Base-by-base conservation (phyloP, 2,329 filamentous ascomycete genomes). In the Venturia asperata region DNA sequence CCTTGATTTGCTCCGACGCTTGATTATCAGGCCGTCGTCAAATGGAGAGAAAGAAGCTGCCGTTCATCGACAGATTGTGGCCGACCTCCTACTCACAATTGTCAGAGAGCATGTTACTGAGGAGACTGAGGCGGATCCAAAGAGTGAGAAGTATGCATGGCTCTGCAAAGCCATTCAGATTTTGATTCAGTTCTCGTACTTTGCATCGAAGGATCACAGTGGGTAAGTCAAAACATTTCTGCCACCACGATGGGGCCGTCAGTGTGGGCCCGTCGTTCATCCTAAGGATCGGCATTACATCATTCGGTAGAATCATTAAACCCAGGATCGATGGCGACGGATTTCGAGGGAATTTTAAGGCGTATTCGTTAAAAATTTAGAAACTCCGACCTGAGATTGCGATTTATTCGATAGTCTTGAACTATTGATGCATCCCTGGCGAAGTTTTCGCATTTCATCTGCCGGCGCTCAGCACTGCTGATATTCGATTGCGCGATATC, bases 51-150 rank as follows among this genome's bases (percentile, higher is more conserved):
- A 77, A 67, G 72, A 75, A 27, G 78, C 79, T 62, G 77, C 80
- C 37, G 74, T 75, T 9, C 78, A 74, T 68, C 76, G 83, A 67
- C 78, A 81, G 65, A 76, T 76, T 34, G 74, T 84, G 42, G 81
- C 82, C 19, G 81, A 83, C 67, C 72, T 84, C 64, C 75, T 86
- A 7, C 72, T 84, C n/a, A 77, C 76, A 11, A 77, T 81, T 30
- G 77, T 84, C 37, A 79, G 79, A 61, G 73, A 74, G 39, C 75
- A 74, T 70, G 77, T 66, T 37, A 68, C 69, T 34, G 71, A 70
- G 6, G 70, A 69, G 67, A 71, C 62, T 70, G 70, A 71, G 17
- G 64, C 70, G 30, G 70, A 72, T 39, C 68, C 68, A 13, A 68
- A 73, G 10, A 74, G 74, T 3, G 75, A 76, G 41, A 71, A 75